Percentiles rank a stretch among this genome's conserved stretches.
Evolutionary conservation across 1,284 basidiomycete genomes (phyloP).

Genomic region (Schizophyllum amplum): DNA sequence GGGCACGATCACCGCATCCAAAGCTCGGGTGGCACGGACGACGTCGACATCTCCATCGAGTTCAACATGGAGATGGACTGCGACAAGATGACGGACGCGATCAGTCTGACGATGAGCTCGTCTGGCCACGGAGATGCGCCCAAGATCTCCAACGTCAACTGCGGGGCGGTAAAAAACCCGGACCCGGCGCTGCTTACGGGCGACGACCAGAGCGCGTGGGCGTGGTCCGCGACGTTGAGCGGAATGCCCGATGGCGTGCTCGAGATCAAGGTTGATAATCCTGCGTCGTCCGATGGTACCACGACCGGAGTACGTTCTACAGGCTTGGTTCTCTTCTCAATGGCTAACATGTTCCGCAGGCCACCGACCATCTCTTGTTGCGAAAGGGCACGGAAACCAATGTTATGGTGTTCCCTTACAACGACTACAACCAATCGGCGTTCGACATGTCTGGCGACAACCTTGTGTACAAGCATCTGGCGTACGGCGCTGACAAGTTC

Average conservation of each 20-base stretch:
- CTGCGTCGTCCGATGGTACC: constrained; percentile 33
- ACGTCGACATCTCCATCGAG: constrained; percentile 62
- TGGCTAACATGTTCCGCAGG: constrained; percentile 25
- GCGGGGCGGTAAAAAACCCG: constrained; percentile 35
- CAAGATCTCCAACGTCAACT: constrained; percentile 33
- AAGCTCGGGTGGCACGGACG: constrained; percentile 38
- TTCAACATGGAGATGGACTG: constrained; percentile 76
- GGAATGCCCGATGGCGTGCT: constrained; percentile 76
- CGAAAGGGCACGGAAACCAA: constrained; percentile 71
- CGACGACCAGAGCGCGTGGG: constrained; percentile 51
- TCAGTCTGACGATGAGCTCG: constrained; percentile 59
- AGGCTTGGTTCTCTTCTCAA: constrained; percentile 3
- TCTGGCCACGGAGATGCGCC: constrained; percentile 52
- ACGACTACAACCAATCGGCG: constrained; percentile 60
- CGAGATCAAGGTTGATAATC: constrained; percentile 57
- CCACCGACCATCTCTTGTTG: constrained; percentile 64
- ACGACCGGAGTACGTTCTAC: constrained; percentile 40
- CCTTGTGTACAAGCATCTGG: constrained; percentile 72
- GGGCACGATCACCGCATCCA: constrained; percentile 76
- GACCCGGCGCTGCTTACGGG: constrained; percentile 40
- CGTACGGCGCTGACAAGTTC: constrained; percentile 76
- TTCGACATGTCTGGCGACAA: constrained; percentile 40
- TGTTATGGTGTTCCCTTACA: constrained; percentile 72
- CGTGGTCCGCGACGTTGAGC: constrained; percentile 63
- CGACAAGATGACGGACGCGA: constrained; percentile 45